A percentile compares a stretch with the other conserved stretches of the same genome.
These are phyloP conservation scores for Tulasnella sp. DNA, from an alignment of 768 basidiomycete species.

Conservation along the genomic window DNA sequence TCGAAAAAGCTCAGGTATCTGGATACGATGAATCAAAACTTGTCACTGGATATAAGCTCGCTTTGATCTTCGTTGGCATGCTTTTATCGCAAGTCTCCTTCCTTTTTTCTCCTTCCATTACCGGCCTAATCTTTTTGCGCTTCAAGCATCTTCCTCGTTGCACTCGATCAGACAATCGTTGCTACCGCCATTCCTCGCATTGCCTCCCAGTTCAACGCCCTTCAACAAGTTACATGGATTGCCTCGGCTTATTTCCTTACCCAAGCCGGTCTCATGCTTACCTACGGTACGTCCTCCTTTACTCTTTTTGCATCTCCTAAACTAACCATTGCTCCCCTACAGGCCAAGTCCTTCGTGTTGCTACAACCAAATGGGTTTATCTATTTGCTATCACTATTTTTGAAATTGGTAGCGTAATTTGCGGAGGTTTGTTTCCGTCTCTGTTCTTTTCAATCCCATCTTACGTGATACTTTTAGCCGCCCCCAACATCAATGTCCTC, in stretches of 20 bases:
- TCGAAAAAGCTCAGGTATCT: too few relatives aligned
- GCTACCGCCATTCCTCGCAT: slow-evolving; percentile 16
- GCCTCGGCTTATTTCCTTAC: slow-evolving; percentile 18
- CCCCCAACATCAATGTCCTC: slow-evolving; percentile 22
- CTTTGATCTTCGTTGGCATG: slow-evolving; percentile 12
- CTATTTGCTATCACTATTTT: slow-evolving; percentile 26
- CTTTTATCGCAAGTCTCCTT: not conserved
- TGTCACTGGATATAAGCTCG: slow-evolving; percentile 6
- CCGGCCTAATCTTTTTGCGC: not conserved
- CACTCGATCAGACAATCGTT: slow-evolving; percentile 17
- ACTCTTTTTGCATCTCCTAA: not conserved
- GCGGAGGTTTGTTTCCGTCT: slow-evolving; percentile 24
- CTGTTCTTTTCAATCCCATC: not conserved
- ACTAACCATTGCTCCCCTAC: slow-evolving; percentile 14
- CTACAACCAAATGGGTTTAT: slow-evolving; percentile 26
- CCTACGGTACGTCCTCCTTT: slow-evolving; percentile 10
- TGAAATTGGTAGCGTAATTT: slow-evolving; percentile 36
- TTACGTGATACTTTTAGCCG: slow-evolving; percentile 6
- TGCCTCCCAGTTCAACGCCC: slow-evolving; percentile 16
- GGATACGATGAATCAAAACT: not conserved
- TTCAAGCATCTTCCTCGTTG: slow-evolving; percentile 8
- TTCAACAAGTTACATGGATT: slow-evolving; percentile 18
- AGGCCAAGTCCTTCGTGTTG: slow-evolving; percentile 17
- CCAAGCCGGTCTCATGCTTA: slow-evolving; percentile 16
- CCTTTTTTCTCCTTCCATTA: not conserved